Conservation (phyloP, 2,329 filamentous ascomycete species). For the Clarireedia homoeocarpa region DNA sequence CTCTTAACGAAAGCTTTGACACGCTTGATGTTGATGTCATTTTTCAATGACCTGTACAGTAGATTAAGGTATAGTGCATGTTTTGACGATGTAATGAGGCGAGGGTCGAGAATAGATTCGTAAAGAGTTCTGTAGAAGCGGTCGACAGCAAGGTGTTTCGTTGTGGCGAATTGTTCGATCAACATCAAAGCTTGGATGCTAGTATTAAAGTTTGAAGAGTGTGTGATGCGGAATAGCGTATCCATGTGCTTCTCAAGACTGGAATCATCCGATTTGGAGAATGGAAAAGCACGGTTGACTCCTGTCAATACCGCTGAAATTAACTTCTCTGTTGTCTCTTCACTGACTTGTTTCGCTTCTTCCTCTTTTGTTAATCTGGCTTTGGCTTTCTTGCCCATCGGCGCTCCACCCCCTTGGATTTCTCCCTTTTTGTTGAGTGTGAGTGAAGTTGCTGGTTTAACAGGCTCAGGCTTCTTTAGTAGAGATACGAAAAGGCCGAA, state of each 20-base stretch:
- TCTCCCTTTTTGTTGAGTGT: slow-evolving; percentile 42
- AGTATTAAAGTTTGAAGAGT: slow-evolving; percentile 98
- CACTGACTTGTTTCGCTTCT: slow-evolving; percentile 31
- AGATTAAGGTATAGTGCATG: slow-evolving; percentile 93
- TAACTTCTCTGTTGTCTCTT: slow-evolving; percentile 70
- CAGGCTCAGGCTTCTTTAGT: slow-evolving; percentile 51
- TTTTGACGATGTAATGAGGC: slow-evolving; percentile 83
- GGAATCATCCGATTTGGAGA: slow-evolving; percentile 71
- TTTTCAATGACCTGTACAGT: slow-evolving; percentile 78
- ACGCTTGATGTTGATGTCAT: slow-evolving; percentile 80
- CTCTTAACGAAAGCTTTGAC: slow-evolving; percentile 96
- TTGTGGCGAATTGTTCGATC: slow-evolving; percentile 82
- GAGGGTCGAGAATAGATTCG: slow-evolving; percentile 86
- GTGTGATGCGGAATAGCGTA: slow-evolving; percentile 90
- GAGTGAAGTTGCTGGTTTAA: slow-evolving; percentile 31
- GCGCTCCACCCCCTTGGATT: slow-evolving; percentile 46
- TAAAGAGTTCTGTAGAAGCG: slow-evolving; percentile 94
- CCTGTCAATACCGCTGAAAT: slow-evolving; percentile 87
- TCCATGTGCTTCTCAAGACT: slow-evolving; percentile 84
- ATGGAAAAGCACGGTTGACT: slow-evolving; percentile 93
- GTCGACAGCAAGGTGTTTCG: slow-evolving; percentile 75
- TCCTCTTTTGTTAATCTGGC: slow-evolving; percentile 31
- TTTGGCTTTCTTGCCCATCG: slow-evolving; percentile 43
- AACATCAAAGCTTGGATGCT: slow-evolving; percentile 91
- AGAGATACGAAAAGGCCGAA: slow-evolving; percentile 81